Percentiles rank a stretch among this genome's conserved stretches.
These are phyloP conservation scores for Pichia sp. DNA, from an alignment of 1,139 yeast species.

Conservation along the genomic window DNA sequence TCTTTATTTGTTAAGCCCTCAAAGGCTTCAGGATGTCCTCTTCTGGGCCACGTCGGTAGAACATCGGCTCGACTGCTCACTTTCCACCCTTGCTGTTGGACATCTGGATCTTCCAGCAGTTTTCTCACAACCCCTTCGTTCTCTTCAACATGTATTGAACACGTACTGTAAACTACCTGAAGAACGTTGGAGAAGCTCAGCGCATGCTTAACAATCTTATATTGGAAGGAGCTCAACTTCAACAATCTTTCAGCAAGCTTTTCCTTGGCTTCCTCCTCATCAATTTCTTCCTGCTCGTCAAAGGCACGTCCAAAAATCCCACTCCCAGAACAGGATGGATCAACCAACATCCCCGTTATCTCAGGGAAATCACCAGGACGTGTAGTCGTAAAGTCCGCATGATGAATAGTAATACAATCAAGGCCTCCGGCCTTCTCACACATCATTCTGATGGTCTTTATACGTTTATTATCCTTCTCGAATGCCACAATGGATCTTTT, in stretches of 20 bases:
- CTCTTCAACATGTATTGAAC: conserved; percentile 90
- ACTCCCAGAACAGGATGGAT: conserved; percentile 96
- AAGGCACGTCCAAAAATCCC: conserved; percentile 91
- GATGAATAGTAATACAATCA: conserved; percentile 63
- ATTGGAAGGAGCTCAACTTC: conserved; percentile 81
- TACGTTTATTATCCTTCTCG: conserved; percentile 76
- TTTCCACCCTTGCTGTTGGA: conserved; percentile 68
- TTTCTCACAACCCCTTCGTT: conserved; percentile 88
- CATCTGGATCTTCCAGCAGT: conserved; percentile 58
- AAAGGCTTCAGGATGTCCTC: conserved; percentile 75
- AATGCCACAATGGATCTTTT: conserved; percentile 64
- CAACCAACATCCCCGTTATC: conserved; percentile 81
- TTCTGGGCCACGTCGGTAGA: conserved; percentile 79
- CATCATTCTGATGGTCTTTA: conserved; percentile 72
- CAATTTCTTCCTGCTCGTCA: conserved; percentile 40
- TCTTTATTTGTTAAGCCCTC: conserved; percentile 42
- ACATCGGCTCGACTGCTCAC: conserved; percentile 61
- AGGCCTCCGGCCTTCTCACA: conserved; percentile 69
- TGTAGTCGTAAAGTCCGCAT: conserved; percentile 76
- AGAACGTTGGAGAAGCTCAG: conserved; percentile 70
- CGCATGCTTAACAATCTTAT: conserved; percentile 83
- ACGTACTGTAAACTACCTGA: conserved; percentile 86
- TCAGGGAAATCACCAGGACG: conserved; percentile 57
- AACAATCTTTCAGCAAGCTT: conserved; percentile 51
- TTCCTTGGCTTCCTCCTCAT: conserved; percentile 29